Percentiles rank a stretch among this genome's conserved stretches.
phyloP scores from a whole-genome alignment of 208 protist genomes.

The Trypanosoma boissoni region DNA sequence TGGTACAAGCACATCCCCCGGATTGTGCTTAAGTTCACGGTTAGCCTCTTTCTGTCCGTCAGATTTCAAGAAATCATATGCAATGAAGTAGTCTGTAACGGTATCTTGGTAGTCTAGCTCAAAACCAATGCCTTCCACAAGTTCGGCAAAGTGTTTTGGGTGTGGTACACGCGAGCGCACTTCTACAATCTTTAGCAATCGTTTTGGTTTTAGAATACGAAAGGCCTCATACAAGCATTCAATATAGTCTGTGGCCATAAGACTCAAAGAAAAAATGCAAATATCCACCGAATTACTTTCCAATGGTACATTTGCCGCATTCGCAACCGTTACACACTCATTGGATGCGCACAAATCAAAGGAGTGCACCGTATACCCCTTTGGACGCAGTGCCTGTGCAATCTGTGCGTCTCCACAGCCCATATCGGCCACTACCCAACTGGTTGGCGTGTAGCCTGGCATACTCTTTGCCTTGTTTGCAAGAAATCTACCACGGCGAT shows the following conservation, averaged over 20 bases:
- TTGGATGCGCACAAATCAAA: conserved; percentile 92
- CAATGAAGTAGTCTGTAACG: conserved; percentile 89
- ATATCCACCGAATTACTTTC: conserved; percentile 78
- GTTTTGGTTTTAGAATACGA: conserved; percentile 87
- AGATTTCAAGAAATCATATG: conserved; percentile 90
- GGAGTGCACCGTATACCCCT: conserved; percentile 92
- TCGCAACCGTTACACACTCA: conserved; percentile 87
- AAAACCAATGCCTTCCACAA: conserved; percentile 88
- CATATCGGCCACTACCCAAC: conserved; percentile 93
- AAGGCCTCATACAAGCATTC: conserved; percentile 92
- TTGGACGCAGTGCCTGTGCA: conserved; percentile 55
- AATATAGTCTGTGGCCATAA: conserved; percentile 96
- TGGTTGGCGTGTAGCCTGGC: conserved; percentile 74
- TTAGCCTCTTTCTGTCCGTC: conserved; percentile 50
- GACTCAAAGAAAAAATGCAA: conserved; percentile 92
- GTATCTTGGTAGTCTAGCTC: conserved; percentile 75
- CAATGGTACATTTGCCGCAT: conserved; percentile 87
- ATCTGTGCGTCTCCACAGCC: conserved; percentile 95
- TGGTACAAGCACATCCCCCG: conserved; percentile 81
- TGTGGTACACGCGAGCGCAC: conserved; percentile 89
- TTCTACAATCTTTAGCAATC: conserved; percentile 91
- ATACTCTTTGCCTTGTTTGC: conserved; percentile 81
- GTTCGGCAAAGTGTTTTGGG: conserved; percentile 66
- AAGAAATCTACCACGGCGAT: conserved; percentile 73
- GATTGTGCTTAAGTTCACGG: conserved; percentile 38